Conservation (phyloP, 2,329 filamentous ascomycete species). For the Sarocladium kiliense region DNA sequence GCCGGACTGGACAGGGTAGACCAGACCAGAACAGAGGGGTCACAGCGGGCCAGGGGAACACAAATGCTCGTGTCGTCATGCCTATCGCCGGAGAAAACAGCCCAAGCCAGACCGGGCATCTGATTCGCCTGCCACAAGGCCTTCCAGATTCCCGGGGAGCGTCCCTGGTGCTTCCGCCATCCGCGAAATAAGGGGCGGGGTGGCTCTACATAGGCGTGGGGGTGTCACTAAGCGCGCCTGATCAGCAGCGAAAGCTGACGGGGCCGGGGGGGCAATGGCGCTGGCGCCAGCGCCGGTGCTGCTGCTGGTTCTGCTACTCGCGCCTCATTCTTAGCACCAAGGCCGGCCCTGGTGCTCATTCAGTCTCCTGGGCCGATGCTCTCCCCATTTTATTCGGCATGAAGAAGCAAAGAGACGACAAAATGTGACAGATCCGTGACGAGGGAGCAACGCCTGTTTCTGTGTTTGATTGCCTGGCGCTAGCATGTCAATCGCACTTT, state of each 20-base stretch:
- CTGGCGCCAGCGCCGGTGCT: too few species aligned
- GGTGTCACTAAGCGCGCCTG: not conserved
- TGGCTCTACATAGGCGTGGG: not conserved
- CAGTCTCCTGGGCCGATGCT: not conserved
- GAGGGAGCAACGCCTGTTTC: not conserved
- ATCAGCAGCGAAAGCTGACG: not conserved
- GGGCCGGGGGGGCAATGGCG: not conserved
- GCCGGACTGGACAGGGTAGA: too few species aligned
- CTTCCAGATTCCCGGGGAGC: slow-evolving; percentile 9
- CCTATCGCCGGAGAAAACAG: slow-evolving; percentile 1
- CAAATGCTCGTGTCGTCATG: slow-evolving; percentile 4
- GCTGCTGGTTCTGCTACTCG: too few species aligned
- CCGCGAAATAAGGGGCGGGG: slow-evolving; percentile 1
- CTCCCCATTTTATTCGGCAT: not conserved
- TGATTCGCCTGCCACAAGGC: not conserved
- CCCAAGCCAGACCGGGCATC: not conserved
- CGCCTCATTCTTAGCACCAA: not conserved
- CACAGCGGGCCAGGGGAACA: not conserved
- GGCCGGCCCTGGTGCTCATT: not conserved
- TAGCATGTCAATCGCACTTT: not conserved
- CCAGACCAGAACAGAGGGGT: not conserved
- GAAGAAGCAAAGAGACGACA: not conserved
- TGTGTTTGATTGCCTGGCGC: not conserved
- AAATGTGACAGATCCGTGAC: not conserved
- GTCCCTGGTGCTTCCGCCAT: slow-evolving; percentile 7